A percentile compares a stretch with the other conserved stretches of the same genome.
Conservation (phyloP, 129 eudicot species). For the Tagetes patula region DNA sequence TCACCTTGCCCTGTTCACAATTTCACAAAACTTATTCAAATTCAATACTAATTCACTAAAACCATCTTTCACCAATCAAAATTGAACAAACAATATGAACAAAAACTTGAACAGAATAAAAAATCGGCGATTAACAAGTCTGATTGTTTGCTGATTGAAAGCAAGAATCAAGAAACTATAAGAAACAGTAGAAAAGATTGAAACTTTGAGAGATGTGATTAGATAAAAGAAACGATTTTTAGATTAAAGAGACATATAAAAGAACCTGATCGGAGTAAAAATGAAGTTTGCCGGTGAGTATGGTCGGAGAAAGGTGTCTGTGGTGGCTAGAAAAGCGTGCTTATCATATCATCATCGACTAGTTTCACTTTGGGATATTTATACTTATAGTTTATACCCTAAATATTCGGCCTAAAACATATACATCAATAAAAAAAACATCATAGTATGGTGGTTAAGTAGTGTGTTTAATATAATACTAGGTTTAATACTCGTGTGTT, state of each 20-base stretch:
- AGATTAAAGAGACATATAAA: neutral
- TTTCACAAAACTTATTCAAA: constrained; percentile 14
- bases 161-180: neutral
- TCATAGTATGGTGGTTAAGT: too few species aligned
- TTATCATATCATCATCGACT: constrained; percentile 35
- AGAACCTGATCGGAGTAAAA: constrained; percentile 27
- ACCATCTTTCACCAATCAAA: constrained; percentile 11
- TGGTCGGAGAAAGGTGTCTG: constrained; percentile 27
- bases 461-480: too few species aligned
- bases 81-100: neutral
- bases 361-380: neutral
- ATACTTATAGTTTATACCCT: neutral
- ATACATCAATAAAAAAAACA: neutral
- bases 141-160: constrained; percentile 12
- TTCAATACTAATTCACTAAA: neutral
- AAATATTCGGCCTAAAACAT: neutral
- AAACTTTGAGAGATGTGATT: too few species aligned
- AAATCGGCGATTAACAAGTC: constrained; percentile 2
- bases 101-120: neutral
- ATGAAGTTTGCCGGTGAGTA: constrained; percentile 27
- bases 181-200: too few species aligned
- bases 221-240: neutral
- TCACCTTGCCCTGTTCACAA: constrained; percentile 33
- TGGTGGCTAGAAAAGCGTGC: constrained; percentile 36
- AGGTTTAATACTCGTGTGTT: too few species aligned